Base-by-base conservation (phyloP, 2,329 filamentous ascomycete genomes). In the Fusarium chuoi region DNA sequence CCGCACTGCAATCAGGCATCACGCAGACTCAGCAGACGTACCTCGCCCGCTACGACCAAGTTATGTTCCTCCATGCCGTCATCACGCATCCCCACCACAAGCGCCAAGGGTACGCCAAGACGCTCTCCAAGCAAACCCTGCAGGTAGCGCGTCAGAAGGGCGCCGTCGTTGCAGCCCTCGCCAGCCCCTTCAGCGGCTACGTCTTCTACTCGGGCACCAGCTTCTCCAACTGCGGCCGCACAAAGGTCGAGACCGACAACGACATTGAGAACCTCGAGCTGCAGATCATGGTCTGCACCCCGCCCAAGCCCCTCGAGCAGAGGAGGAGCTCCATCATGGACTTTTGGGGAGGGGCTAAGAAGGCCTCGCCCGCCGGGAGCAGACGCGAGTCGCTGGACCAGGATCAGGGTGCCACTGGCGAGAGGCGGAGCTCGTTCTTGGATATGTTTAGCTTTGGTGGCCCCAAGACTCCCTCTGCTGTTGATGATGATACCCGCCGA, bases 31-130 rank as follows among this genome's bases (percentile, higher is more conserved):
- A 74, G 64, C 71, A 74, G 42, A 74, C 68, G 6, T 75, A 75
- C 49, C 71, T 74, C 26, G 58, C 46, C 38, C 68, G 60, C 30
- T 44, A 74, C 39, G 59, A 55, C 24, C 58, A 75, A 28, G n/a
- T 74, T 38, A 65, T 74, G 52, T 74, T 74, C 45, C 63, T 74
- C 42, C 71, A 74, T 73, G 71, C 71, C 71, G 71, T 74, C 71
- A 75, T 74, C 64, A 74, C 71, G 42, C 71, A 74, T 57, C 71
- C 71, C 20, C 71, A 74, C 60, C 68, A 66, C 63, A 74, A 69
- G 45, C 71, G 65, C 41, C 71, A 74, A 51, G 71, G 71, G 14
- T 75, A 59, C 51, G 71, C 71, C 68, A 74, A 74, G 71, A 62
- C 65, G 44, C 71, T 74, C 26, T 60, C 54, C 64, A 74, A 69